Conservation (phyloP, 768 basidiomycete species). For the Agrocybe chaxingu region DNA sequence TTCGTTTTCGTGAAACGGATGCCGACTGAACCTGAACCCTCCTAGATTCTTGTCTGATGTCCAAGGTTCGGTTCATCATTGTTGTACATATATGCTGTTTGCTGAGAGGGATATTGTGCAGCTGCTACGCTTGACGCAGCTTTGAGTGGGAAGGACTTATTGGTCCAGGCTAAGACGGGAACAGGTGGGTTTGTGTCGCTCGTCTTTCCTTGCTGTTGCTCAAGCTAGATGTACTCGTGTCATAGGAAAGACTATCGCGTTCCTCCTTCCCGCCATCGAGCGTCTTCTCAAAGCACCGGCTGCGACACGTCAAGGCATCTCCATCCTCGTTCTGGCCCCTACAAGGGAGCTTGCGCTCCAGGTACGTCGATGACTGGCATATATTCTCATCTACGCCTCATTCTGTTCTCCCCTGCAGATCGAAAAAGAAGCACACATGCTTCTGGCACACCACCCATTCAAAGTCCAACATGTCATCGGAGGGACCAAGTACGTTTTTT, state of each 20-base stretch:
- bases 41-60: constrained; percentile 45
- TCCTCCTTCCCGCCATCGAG: constrained; percentile 74
- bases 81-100: background rate
- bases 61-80: constrained; percentile 30
- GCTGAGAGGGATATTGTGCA: constrained; percentile 7
- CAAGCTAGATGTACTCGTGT: background rate
- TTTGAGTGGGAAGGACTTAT: constrained; percentile 39
- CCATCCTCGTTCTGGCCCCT: constrained; percentile 66
- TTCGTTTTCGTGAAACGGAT: background rate
- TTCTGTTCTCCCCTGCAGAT: constrained; percentile 35
- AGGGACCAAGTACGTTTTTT: constrained; percentile 42
- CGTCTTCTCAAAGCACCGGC: constrained; percentile 43
- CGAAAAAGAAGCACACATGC: constrained; percentile 55
- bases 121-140: constrained; percentile 37
- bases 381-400: constrained; percentile 24
- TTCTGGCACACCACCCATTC: constrained; percentile 38
- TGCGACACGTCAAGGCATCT: constrained; percentile 31
- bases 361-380: constrained; percentile 41
- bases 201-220: background rate
- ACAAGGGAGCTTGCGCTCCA: constrained; percentile 75
- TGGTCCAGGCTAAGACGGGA: constrained; percentile 56
- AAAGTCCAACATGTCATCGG: constrained; percentile 51
- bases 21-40: background rate
- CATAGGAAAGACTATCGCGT: constrained; percentile 67
- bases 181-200: constrained; percentile 42